Evolutionary conservation across 2,329 filamentous ascomycete genomes (phyloP).

Genomic region (Dothideomycetidae sp.): DNA sequence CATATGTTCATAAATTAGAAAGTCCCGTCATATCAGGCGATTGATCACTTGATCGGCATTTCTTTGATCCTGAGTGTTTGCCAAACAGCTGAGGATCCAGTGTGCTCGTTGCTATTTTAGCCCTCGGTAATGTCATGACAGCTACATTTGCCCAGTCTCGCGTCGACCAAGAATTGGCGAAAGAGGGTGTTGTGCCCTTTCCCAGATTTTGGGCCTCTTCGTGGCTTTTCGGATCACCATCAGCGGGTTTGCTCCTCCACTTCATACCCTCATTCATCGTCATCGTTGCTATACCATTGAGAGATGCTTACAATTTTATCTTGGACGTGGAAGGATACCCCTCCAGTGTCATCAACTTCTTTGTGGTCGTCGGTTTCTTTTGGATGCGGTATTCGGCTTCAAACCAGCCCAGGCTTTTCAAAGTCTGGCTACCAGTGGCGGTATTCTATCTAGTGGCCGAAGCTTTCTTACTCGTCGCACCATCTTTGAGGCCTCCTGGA

Average conservation of each 20-base stretch:
- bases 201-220: slow-evolving; percentile 47
- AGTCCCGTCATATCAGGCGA: too few species aligned
- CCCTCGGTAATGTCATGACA: slow-evolving; percentile 58
- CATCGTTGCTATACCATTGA: slow-evolving; percentile 46
- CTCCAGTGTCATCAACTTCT: slow-evolving; percentile 45
- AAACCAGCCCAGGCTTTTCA: slow-evolving; percentile 49
- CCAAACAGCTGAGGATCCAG: too few species aligned
- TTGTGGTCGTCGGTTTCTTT: slow-evolving; percentile 43
- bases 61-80: too few species aligned
- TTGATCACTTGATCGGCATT: too few species aligned
- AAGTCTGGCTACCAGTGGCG: slow-evolving; percentile 44
- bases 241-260: slow-evolving; percentile 54
- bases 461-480: slow-evolving; percentile 25
- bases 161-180: slow-evolving; percentile 57
- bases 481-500: slow-evolving; percentile 24
- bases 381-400: slow-evolving; percentile 46
- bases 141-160: slow-evolving; percentile 53
- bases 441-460: slow-evolving; percentile 28
- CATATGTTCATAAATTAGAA: too few species aligned
- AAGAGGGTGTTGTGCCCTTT: slow-evolving; percentile 56
- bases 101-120: slow-evolving; percentile 51
- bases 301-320: slow-evolving; percentile 58
- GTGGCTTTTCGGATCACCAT: slow-evolving; percentile 50
- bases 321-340: slow-evolving; percentile 58
- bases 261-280: slow-evolving; percentile 54